phyloP scores from a whole-genome alignment of 2,329 filamentous ascomycete species.

The Fusarium burgessii region DNA sequence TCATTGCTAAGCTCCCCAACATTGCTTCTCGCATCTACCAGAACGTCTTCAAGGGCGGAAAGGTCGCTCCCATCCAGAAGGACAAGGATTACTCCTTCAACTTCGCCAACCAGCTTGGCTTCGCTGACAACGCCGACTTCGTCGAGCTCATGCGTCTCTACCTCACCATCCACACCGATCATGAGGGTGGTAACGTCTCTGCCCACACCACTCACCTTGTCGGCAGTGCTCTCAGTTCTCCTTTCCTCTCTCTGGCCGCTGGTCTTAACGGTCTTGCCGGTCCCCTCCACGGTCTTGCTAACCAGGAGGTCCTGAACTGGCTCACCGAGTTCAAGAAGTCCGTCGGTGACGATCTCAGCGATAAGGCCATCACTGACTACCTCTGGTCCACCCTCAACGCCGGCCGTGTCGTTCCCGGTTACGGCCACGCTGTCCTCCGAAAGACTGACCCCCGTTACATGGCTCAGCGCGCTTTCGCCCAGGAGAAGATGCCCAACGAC shows the following conservation, averaged over 20 bases:
- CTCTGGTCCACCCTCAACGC: conserved; percentile 97
- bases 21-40: conserved; percentile 99
- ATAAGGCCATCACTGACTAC: conserved; percentile 98
- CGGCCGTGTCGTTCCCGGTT: conserved; percentile 96
- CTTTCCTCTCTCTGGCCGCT: conserved; percentile 95
- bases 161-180: conserved; percentile 99
- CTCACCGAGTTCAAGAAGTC: conserved; percentile 98
- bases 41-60: conserved; percentile 99
- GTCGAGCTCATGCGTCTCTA: conserved; percentile 98
- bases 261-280: conserved; percentile 98
- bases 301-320: conserved; percentile 99
- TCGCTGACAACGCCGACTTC: conserved; percentile 94
- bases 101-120: conserved; percentile 99
- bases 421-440: conserved; percentile 98
- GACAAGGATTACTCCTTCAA: conserved; percentile 99
- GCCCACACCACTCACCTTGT: conserved; percentile 99
- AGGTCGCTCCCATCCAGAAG: conserved; percentile 95
- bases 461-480: conserved; percentile 96
- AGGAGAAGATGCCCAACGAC: conserved; percentile 92
- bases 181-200: conserved; percentile 99
- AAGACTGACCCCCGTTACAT: conserved; percentile 99
- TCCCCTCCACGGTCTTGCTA: conserved; percentile 97
- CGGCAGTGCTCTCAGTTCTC: conserved; percentile 94
- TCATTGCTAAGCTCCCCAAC: conserved; percentile 99
- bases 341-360: conserved; percentile 93